Base-by-base conservation (phyloP, 1,284 basidiomycete genomes). In the Tilletiaria anomala region DNA sequence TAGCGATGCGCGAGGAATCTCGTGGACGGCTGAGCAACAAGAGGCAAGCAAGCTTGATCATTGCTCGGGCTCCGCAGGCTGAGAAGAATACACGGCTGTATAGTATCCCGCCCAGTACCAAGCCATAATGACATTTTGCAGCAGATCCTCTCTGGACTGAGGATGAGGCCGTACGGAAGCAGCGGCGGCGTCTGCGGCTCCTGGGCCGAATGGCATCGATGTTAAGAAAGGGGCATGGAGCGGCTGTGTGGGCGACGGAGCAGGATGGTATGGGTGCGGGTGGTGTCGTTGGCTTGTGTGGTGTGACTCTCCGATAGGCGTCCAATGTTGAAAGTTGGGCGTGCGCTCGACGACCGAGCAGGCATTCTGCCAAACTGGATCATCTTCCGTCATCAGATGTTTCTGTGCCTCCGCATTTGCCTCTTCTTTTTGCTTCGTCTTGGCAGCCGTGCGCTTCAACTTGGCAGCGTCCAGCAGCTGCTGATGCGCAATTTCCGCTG, bases 41-140 rank as follows among this genome's bases (percentile, higher is more conserved):
- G n/a, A n/a, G n/a, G n/a, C n/a, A n/a, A n/a, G n/a, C n/a, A n/a
- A n/a, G n/a, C n/a, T n/a, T n/a, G n/a, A n/a, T n/a, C n/a, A n/a
- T n/a, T n/a, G n/a, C n/a, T n/a, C n/a, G n/a, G n/a, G n/a, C n/a
- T n/a, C n/a, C n/a, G n/a, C n/a, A n/a, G n/a, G n/a, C n/a, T n/a
- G n/a, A n/a, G n/a, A n/a, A n/a, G n/a, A n/a, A n/a, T n/a, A n/a
- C n/a, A n/a, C n/a, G n/a, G n/a, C n/a, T n/a, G 48, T 40, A 21
- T 50, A 50, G 33, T 50, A 42, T 10, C 48, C 48, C n/a, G 40
- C 38, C 43, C 45, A 50, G 31, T 50, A 46, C 41, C 39, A 46
- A 12, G 48, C 41, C 48, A 46, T 46, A 17, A 43, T 39, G 16
- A 44, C 24, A 19, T 41, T 41, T 19, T 43, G 40, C 18, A 50